Conservation (phyloP, 495 filamentous ascomycete species). For the Saxophila tyrrhenica region DNA sequence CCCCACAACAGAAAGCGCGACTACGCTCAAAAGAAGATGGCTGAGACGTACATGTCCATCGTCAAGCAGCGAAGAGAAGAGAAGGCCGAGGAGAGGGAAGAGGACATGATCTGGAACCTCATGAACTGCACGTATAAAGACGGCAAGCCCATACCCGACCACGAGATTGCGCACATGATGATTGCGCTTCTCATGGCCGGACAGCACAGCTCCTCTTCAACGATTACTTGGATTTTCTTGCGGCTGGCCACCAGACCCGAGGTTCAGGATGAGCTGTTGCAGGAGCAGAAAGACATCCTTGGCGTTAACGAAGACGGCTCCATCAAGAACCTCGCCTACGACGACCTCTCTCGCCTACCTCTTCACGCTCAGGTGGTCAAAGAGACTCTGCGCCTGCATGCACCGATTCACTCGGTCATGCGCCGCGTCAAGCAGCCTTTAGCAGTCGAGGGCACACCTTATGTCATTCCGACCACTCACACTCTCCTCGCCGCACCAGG, state of each 20-base stretch:
- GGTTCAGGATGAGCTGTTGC: constrained; percentile 46
- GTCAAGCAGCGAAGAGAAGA: constrained; percentile 39
- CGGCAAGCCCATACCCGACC: constrained; percentile 47
- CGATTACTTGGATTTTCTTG: constrained; percentile 49
- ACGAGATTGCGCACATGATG: constrained; percentile 57
- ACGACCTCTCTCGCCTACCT: constrained; percentile 41
- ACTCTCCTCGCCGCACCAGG: constrained; percentile 72
- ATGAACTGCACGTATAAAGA: constrained; percentile 55
- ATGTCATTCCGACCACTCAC: constrained; percentile 63
- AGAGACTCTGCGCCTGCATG: constrained; percentile 51
- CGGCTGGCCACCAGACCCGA: constrained; percentile 45
- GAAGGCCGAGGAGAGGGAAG: constrained; percentile 23
- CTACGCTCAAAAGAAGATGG: constrained; percentile 45
- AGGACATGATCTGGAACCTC: constrained; percentile 61
- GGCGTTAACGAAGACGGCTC: constrained; percentile 31
- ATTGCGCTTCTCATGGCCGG: constrained; percentile 57
- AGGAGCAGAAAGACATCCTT: constrained; percentile 43
- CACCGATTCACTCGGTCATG: constrained; percentile 55
- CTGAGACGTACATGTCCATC: constrained; percentile 48
- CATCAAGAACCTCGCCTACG: constrained; percentile 43
- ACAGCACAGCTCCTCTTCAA: constrained; percentile 52
- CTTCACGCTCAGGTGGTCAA: constrained; percentile 48
- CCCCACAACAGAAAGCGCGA: constrained; percentile 53
- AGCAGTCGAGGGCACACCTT: constrained; percentile 62
- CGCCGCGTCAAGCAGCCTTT: constrained; percentile 51